These are phyloP conservation scores for Phytophthora citricola DNA, from an alignment of 352 stramenopile genomes.

Conservation along the genomic window DNA sequence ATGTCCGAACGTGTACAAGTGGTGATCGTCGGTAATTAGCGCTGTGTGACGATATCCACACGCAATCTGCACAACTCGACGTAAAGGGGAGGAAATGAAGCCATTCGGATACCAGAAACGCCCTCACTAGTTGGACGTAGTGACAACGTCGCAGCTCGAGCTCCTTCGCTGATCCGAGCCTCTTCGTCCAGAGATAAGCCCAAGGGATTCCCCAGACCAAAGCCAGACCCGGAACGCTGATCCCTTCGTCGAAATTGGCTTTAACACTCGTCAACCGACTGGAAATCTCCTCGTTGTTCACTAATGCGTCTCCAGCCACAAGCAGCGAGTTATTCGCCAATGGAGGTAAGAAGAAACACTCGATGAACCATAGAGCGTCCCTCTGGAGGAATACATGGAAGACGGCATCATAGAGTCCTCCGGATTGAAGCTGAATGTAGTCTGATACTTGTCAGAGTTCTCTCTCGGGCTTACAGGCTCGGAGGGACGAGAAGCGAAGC, in stretches of 20 bases:
- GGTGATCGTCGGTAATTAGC: constrained; percentile 64
- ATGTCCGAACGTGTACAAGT: constrained; percentile 85
- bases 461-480: constrained; percentile 14
- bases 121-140: constrained; percentile 19
- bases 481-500: constrained; percentile 18
- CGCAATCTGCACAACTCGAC: constrained; percentile 67
- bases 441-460: constrained; percentile 20
- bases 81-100: constrained; percentile 61
- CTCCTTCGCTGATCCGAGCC: constrained; percentile 31
- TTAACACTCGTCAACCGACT: constrained; percentile 25
- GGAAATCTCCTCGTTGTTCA: constrained; percentile 38
- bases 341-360: constrained; percentile 59
- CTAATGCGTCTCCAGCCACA: constrained; percentile 39
- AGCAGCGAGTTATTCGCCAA: constrained; percentile 41
- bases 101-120: constrained; percentile 33
- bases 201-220: constrained; percentile 61
- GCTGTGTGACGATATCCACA: constrained; percentile 85
- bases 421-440: constrained; percentile 23
- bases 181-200: constrained; percentile 77
- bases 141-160: constrained; percentile 5
- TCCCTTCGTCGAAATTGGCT: constrained; percentile 13
- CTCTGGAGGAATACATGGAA: constrained; percentile 40
- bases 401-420: constrained; percentile 29
- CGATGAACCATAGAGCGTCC: constrained; percentile 59
- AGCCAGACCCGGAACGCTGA: constrained; percentile 50